Evolutionary conservation across 345 rosid genomes (phyloP).

Genomic region (Conringia planisiliqua): DNA sequence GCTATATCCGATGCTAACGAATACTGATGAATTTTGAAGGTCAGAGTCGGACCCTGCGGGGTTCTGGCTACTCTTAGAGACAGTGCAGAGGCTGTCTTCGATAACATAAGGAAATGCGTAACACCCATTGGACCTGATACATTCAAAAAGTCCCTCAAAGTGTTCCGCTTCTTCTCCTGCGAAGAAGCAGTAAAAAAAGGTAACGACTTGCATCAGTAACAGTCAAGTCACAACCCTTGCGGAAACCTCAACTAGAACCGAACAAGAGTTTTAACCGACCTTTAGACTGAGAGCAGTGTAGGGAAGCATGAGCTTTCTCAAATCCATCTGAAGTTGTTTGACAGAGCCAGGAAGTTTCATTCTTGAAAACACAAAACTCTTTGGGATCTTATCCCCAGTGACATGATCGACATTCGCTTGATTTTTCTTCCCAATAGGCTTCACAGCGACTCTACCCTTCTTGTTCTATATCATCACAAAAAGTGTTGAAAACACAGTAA

Average conservation of each 20-base stretch:
- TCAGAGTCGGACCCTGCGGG: slow-evolving; percentile 94
- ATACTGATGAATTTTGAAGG: slow-evolving; percentile 77
- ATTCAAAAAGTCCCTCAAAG: slow-evolving; percentile 75
- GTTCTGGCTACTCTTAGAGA: slow-evolving; percentile 83
- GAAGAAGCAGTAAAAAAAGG: not conserved
- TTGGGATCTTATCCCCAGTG: slow-evolving; percentile 85
- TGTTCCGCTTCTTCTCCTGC: slow-evolving; percentile 92
- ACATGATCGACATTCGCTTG: slow-evolving; percentile 62
- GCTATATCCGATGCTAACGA: slow-evolving; percentile 72
- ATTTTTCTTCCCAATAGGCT: slow-evolving; percentile 57
- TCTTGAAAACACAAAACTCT: slow-evolving; percentile 85
- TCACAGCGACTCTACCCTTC: slow-evolving; percentile 58
- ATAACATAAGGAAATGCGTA: slow-evolving; percentile 78
- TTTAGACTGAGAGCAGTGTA: slow-evolving; percentile 87
- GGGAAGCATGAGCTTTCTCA: slow-evolving; percentile 94
- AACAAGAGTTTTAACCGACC: slow-evolving; percentile 34
- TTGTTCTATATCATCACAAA: slow-evolving; percentile 31
- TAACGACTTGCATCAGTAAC: not conserved
- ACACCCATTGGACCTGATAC: slow-evolving; percentile 99
- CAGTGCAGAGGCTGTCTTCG: slow-evolving; percentile 68
- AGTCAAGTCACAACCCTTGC: not conserved
- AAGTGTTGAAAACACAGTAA: not conserved
- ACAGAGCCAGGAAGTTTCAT: slow-evolving; percentile 82
- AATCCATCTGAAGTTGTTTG: slow-evolving; percentile 76
- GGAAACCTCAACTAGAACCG: not conserved